Base-by-base conservation (phyloP, 2,329 filamentous ascomycete genomes). In the Capronia epimyces region DNA sequence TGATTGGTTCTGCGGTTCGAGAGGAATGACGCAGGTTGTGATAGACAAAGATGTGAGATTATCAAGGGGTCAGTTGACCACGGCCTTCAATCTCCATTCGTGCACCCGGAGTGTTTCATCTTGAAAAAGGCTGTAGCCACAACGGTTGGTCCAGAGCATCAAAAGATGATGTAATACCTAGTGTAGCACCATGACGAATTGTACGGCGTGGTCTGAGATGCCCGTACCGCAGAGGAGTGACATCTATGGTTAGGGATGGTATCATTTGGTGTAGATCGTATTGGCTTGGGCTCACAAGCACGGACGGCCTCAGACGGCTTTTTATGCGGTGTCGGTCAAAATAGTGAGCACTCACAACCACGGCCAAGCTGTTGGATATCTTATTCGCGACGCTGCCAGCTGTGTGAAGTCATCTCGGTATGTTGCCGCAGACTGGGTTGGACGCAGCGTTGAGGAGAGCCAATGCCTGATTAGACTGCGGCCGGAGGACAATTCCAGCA, bases 41-140 rank as follows among this genome's bases (percentile, higher is more conserved):
- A 18, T 9, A 20, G 34, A 20, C 34, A 20, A 37, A 37, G 34
- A 37, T 37, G 34, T 37, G 16, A 37, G 34, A 37, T 37, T 37
- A 37, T 37, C 21, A 41, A 34, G 49, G 50, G 53, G 46, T 56
- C 53, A 56, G 45, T 56, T 56, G 53, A 56, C 50, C 53, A 43
- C 20, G 3, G 15, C 34, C 12, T 37, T 41, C 46, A 24, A 21
- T 25, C 44, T 27, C 43, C 51, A 50, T 45, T 50, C 52, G 52
- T 55, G 36, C 49, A 44, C 45, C 54, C 54, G 4, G 12, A 15
- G 46, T 50, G 55, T 57, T 57, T 57, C 55, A 57, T 48, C 24
- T 50, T 49, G 40, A 41, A 42, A 27, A 31, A 32, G 44, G 20
- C 25, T n/a, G 36, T 43, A 43, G 50, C 40, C 47, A 53, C 42